A percentile compares a stretch with the other conserved stretches of the same genome.
Conservation (phyloP, 148 eudicot species). For the Rhododendron ovatum region DNA sequence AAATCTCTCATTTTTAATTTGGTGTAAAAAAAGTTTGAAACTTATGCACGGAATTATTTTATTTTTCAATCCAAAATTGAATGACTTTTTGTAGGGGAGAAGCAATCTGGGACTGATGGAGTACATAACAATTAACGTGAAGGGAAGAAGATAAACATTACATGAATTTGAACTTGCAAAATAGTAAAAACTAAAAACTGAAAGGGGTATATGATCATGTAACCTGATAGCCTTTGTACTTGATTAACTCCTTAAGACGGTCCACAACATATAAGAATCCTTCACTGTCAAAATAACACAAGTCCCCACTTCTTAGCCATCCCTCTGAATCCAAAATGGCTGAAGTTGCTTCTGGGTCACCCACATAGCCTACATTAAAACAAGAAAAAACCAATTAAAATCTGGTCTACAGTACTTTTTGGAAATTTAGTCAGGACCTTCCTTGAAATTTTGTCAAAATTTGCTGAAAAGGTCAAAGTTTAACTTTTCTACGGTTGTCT, state of each 20-base stretch:
- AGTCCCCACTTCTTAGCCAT: conserved; percentile 17
- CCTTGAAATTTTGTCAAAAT: not conserved
- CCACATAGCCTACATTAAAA: conserved; percentile 5
- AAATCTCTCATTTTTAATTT: no score
- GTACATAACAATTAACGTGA: no score
- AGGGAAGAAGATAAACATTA: not conserved
- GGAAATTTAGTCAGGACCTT: not conserved
- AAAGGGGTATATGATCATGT: no score
- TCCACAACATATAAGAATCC: conserved; percentile 12
- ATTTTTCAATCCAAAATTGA: no score
- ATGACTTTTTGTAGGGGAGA: no score
- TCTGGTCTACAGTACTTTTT: not conserved
- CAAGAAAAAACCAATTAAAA: not conserved
- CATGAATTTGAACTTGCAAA: not conserved
- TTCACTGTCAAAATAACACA: conserved; percentile 15
- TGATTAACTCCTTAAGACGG: conserved; percentile 15
- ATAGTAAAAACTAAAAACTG: not conserved
- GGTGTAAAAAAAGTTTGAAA: no score
- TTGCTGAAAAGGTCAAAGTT: not conserved
- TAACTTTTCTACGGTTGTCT: not conserved
- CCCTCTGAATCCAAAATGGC: conserved; percentile 14
- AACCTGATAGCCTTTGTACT: conserved; percentile 21
- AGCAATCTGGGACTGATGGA: no score
- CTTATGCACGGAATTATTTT: no score
- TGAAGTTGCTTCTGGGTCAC: conserved; percentile 15